Evolutionary conservation across 768 basidiomycete genomes (phyloP).

Genomic region (Chalciporus pseudorubinellus): DNA sequence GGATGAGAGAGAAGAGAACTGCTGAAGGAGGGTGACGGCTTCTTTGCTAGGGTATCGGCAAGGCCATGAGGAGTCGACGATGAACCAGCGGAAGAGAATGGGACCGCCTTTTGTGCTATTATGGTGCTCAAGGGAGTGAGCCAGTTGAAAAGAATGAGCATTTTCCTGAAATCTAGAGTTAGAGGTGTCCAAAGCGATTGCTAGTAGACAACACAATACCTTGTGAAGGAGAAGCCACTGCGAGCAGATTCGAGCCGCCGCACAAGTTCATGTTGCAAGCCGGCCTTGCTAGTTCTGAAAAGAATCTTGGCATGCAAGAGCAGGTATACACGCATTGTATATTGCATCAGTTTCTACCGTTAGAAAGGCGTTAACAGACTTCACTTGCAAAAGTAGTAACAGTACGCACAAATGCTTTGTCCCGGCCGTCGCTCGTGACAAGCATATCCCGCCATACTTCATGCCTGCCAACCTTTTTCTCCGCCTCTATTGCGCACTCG

Average conservation of each 20-base stretch:
- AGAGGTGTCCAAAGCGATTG: neutral
- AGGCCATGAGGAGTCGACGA: conserved; percentile 25
- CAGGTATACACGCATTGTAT: conserved; percentile 72
- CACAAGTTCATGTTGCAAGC: conserved; percentile 57
- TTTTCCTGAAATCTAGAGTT: conserved; percentile 51
- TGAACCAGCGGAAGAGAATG: conserved; percentile 46
- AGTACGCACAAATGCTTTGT: conserved; percentile 77
- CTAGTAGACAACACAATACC: conserved; percentile 42
- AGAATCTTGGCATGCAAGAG: conserved; percentile 61
- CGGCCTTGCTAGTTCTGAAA: conserved; percentile 40
- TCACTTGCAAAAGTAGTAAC: neutral
- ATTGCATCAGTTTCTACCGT: conserved; percentile 81
- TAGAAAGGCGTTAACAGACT: neutral
- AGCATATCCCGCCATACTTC: conserved; percentile 83
- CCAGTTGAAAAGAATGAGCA: conserved; percentile 84
- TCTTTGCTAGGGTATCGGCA: conserved; percentile 8
- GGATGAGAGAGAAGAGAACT: conserved; percentile 44
- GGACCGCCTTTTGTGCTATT: conserved; percentile 64
- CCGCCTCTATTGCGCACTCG: conserved; percentile 42
- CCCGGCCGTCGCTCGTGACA: conserved; percentile 73
- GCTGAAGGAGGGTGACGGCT: conserved; percentile 7
- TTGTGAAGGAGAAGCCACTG: conserved; percentile 69
- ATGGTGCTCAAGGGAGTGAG: conserved; percentile 69
- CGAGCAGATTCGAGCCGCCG: conserved; percentile 52
- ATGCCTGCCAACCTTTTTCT: conserved; percentile 50